These are phyloP conservation scores for Bipolaris gigantea DNA, from an alignment of 2,329 filamentous ascomycete genomes.

Conservation along the genomic window DNA sequence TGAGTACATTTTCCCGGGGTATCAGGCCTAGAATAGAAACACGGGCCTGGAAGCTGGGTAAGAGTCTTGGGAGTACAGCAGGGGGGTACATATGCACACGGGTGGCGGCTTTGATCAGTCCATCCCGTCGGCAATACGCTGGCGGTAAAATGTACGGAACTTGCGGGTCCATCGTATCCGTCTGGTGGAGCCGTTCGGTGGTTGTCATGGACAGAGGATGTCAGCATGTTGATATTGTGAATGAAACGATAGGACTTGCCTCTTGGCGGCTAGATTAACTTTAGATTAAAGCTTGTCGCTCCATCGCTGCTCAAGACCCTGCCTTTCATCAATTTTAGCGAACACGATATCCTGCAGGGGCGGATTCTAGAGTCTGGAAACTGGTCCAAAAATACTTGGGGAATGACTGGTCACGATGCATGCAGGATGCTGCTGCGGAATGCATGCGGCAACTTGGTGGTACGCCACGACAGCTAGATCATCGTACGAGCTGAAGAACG, in stretches of 20 bases:
- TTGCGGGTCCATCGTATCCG: constrained; percentile 26
- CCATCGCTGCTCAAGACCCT: constrained; percentile 26
- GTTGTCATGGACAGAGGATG: constrained; percentile 20
- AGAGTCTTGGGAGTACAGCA: constrained; percentile 9
- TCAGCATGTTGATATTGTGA: constrained; percentile 8
- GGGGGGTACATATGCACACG: constrained; percentile 17
- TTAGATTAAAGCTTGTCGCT: constrained; percentile 47
- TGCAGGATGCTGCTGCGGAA: constrained; percentile 10
- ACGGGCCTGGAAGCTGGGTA: constrained; percentile 23
- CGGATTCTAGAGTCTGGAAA: constrained; percentile 24
- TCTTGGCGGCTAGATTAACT: constrained; percentile 45
- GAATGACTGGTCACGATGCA: constrained; percentile 17
- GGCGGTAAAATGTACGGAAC: constrained; percentile 27
- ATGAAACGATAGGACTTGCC: constrained; percentile 20
- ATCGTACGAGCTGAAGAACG: constrained; percentile 31
- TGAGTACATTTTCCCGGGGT: constrained; percentile 35
- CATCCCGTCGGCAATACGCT: constrained; percentile 27
- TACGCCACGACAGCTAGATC: constrained; percentile 3
- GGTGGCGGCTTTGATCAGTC: constrained; percentile 30
- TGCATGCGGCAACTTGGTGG: constrained; percentile 14
- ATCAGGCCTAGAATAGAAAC: constrained; percentile 38
- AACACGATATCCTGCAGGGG: constrained; percentile 35
- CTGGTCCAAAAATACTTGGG: constrained; percentile 36
- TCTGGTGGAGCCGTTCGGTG: constrained; percentile 19
- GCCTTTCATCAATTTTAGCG: constrained; percentile 32